Percentiles rank a stretch among this genome's conserved stretches.
phyloP scores from a whole-genome alignment of 2,329 filamentous ascomycete genomes.

The Colletotrichum melonis region DNA sequence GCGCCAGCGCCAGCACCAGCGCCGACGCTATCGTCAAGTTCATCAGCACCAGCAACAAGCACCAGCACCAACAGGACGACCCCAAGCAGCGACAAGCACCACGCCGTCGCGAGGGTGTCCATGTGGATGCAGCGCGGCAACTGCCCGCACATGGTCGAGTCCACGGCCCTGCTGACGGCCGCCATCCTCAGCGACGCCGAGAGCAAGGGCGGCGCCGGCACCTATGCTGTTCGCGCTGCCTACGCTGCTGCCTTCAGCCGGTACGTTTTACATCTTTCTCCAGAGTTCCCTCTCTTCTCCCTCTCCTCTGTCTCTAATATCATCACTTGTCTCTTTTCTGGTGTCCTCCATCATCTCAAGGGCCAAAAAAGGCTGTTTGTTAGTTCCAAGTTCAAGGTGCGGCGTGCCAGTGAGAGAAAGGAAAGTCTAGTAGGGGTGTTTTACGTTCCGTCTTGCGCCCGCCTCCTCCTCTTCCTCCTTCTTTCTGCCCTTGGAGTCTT shows the following conservation, averaged over 20 bases:
- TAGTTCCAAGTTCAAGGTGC: not conserved
- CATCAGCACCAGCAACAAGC: conserved; percentile 8
- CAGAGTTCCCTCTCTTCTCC: not conserved
- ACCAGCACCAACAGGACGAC: not conserved
- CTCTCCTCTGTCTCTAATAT: not conserved
- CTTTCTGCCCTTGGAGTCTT: not conserved
- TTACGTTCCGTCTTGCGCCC: not conserved
- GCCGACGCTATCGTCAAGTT: too few relatives aligned
- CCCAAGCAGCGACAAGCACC: conserved; percentile 49
- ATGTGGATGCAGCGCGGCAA: conserved; percentile 80
- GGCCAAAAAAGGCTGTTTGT: not conserved
- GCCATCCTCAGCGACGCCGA: conserved; percentile 73
- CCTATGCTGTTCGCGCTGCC: conserved; percentile 73
- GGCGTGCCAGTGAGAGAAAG: too few relatives aligned
- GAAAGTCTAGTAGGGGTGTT: conserved; percentile 22
- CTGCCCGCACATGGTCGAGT: conserved; percentile 84
- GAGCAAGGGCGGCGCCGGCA: conserved; percentile 51
- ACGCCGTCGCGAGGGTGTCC: conserved; percentile 68
- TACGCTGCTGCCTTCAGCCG: conserved; percentile 82
- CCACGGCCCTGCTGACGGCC: conserved; percentile 78
- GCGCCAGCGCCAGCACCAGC: too few relatives aligned
- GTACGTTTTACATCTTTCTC: conserved; percentile 54
- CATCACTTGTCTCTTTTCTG: conserved; percentile 13
- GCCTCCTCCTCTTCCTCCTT: not conserved
- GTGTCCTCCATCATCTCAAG: conserved; percentile 5